These are phyloP conservation scores for Penicillium nucicola DNA, from an alignment of 495 filamentous ascomycete genomes.

Conservation along the genomic window DNA sequence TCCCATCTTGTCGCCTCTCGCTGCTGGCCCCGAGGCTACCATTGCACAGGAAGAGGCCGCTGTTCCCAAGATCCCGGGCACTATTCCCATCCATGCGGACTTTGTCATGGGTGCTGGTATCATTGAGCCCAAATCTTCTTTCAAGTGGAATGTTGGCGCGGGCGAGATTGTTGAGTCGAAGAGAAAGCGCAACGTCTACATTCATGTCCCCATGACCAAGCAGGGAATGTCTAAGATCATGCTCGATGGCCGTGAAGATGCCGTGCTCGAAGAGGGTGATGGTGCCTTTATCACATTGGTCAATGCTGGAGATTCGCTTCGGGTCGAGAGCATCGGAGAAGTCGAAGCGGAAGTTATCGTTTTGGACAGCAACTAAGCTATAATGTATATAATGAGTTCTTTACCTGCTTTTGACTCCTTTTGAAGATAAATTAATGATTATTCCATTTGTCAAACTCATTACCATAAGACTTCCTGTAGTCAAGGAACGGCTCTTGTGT, in stretches of 20 bases:
- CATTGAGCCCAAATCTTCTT: slow-evolving; percentile 52
- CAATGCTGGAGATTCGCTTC: slow-evolving; percentile 56
- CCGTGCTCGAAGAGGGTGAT: slow-evolving; percentile 66
- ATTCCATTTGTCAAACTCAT: no score
- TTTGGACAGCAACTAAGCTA: slow-evolving; percentile 48
- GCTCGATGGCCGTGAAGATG: slow-evolving; percentile 59
- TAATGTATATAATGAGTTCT: no score
- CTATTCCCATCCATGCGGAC: slow-evolving; percentile 79
- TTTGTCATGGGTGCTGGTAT: slow-evolving; percentile 72
- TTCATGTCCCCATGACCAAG: slow-evolving; percentile 75
- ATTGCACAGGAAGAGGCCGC: slow-evolving; percentile 55
- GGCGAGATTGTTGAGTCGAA: slow-evolving; percentile 37
- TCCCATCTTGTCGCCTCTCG: slow-evolving; percentile 67
- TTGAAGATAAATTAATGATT: no score
- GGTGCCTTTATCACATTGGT: slow-evolving; percentile 62
- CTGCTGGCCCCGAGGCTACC: slow-evolving; percentile 57
- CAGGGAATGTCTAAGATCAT: slow-evolving; percentile 64
- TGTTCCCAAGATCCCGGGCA: slow-evolving; percentile 51
- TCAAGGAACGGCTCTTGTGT: no score
- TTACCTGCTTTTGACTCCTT: no score
- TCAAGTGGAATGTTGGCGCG: slow-evolving; percentile 60
- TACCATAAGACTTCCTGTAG: no score
- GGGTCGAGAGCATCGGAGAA: slow-evolving; percentile 62
- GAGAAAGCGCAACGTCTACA: slow-evolving; percentile 64
- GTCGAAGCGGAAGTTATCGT: slow-evolving; percentile 66